phyloP scores from a whole-genome alignment of 2,329 filamentous ascomycete genomes.

The Ceratocystis albifundus region DNA sequence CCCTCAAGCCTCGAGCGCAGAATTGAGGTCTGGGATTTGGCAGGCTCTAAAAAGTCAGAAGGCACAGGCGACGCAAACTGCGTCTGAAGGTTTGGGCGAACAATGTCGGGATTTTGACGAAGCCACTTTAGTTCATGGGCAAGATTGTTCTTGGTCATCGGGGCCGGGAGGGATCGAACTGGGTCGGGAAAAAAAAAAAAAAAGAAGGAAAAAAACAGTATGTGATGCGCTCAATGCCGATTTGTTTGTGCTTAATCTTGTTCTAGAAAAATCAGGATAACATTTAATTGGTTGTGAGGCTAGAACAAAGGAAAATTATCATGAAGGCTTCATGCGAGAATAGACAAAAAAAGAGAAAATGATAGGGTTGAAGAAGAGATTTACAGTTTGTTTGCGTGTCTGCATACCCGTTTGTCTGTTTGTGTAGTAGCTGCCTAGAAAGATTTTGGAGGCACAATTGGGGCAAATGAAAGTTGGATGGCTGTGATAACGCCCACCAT shows the following conservation, averaged over 20 bases:
- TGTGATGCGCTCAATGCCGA: neutral
- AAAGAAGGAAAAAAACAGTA: neutral
- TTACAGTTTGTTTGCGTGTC: neutral
- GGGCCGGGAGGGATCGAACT: conserved; percentile 24
- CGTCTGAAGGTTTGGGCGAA: conserved; percentile 33
- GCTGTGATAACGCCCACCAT: conserved; percentile 6
- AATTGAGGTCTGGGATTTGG: conserved; percentile 17
- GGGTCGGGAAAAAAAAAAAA: too few species aligned
- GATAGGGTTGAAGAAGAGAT: neutral
- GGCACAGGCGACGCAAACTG: conserved; percentile 30
- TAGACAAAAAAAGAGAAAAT: neutral
- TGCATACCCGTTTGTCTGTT: neutral
- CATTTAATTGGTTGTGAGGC: neutral
- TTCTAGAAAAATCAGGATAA: neutral
- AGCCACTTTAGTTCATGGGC: conserved; percentile 47
- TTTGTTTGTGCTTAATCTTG: neutral
- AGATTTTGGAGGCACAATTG: conserved; percentile 3
- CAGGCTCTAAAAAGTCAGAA: conserved; percentile 23
- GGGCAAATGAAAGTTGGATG: neutral
- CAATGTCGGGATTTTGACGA: conserved; percentile 37
- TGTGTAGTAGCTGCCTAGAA: neutral
- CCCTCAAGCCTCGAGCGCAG: conserved; percentile 4
- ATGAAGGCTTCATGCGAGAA: neutral
- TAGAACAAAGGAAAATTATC: neutral
- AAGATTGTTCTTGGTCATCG: conserved; percentile 54